These are phyloP conservation scores for Pythium brachiatum DNA, from an alignment of 352 stramenopile species.

Conservation along the genomic window DNA sequence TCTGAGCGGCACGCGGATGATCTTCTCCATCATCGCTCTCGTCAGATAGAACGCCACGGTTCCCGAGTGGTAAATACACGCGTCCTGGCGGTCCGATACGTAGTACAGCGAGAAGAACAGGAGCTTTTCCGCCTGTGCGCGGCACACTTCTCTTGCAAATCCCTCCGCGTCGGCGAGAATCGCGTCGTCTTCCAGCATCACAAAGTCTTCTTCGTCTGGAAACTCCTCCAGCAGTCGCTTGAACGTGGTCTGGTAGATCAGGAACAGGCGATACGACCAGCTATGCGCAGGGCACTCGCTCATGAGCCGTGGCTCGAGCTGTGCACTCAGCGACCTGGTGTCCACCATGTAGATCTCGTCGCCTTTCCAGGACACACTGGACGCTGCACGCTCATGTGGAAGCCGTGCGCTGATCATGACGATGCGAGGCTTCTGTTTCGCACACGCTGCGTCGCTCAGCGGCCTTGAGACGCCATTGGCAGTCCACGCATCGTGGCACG, in stretches of 20 bases:
- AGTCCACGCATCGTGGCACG: background rate
- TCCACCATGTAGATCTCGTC: background rate
- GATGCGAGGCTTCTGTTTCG: background rate
- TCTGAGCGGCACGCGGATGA: background rate
- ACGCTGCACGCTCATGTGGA: slow-evolving; percentile 1
- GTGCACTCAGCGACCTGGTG: slow-evolving; percentile 6
- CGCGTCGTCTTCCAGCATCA: slow-evolving; percentile 15
- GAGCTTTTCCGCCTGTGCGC: slow-evolving; percentile 2
- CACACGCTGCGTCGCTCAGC: background rate
- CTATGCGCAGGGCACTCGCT: slow-evolving; percentile 5
- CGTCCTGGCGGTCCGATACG: background rate
- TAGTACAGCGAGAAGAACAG: slow-evolving; percentile 13
- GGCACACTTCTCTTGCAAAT: slow-evolving; percentile 9
- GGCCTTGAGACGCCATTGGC: background rate
- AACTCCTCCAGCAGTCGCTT: background rate
- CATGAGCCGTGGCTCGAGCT: background rate
- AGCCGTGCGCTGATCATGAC: slow-evolving; percentile 14
- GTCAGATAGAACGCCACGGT: slow-evolving; percentile 15
- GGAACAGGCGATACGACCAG: slow-evolving; percentile 11
- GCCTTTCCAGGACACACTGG: slow-evolving; percentile 7
- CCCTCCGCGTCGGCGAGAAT: background rate
- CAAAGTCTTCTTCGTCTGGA: slow-evolving; percentile 5
- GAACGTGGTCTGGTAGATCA: slow-evolving; percentile 10
- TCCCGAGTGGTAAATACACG: slow-evolving; percentile 17
- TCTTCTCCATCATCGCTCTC: slow-evolving; percentile 3